phyloP scores from a whole-genome alignment of 768 basidiomycete species.

The Hygrophorus pudorinus region DNA sequence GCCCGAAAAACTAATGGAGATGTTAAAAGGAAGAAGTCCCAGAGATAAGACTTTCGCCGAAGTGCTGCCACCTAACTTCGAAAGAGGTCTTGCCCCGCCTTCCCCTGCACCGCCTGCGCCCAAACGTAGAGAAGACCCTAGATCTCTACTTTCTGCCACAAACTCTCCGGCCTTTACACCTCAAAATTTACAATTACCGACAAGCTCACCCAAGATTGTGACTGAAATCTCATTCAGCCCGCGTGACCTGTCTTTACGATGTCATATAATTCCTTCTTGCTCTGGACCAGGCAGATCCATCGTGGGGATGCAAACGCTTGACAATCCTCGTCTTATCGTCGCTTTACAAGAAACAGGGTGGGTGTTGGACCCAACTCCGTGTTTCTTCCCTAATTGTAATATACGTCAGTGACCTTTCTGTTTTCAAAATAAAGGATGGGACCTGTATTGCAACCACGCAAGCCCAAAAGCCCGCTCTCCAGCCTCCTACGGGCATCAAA shows the following conservation, averaged over 20 bases:
- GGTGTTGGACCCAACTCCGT: conserved; percentile 9
- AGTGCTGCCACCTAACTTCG: conserved; percentile 6
- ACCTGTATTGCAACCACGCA: conserved; percentile 20
- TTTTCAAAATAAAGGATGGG: conserved; percentile 47
- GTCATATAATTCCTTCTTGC: conserved; percentile 39
- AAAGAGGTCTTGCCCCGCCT: conserved; percentile 11
- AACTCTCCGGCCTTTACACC: conserved; percentile 34
- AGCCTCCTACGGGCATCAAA: conserved; percentile 22
- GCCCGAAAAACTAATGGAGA: conserved; percentile 61
- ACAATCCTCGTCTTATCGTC: conserved; percentile 32
- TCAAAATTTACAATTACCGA: conserved; percentile 24
- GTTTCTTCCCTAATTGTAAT: neutral
- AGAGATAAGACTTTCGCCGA: conserved; percentile 24
- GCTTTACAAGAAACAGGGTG: conserved; percentile 63
- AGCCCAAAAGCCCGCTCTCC: conserved; percentile 18
- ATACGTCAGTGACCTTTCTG: conserved; percentile 37
- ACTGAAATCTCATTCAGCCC: conserved; percentile 16
- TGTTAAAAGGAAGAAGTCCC: conserved; percentile 47
- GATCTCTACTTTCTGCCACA: conserved; percentile 35
- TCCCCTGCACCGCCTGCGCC: conserved; percentile 16
- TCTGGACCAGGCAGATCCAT: conserved; percentile 30
- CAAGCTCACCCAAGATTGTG: conserved; percentile 21
- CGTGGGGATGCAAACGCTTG: conserved; percentile 35
- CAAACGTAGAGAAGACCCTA: conserved; percentile 26
- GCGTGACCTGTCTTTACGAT: conserved; percentile 22